Evolutionary conservation across 2,329 filamentous ascomycete species (phyloP), one percentile per base, ranked within the genome.

Genomic region (Apiospora sp.): DNA sequence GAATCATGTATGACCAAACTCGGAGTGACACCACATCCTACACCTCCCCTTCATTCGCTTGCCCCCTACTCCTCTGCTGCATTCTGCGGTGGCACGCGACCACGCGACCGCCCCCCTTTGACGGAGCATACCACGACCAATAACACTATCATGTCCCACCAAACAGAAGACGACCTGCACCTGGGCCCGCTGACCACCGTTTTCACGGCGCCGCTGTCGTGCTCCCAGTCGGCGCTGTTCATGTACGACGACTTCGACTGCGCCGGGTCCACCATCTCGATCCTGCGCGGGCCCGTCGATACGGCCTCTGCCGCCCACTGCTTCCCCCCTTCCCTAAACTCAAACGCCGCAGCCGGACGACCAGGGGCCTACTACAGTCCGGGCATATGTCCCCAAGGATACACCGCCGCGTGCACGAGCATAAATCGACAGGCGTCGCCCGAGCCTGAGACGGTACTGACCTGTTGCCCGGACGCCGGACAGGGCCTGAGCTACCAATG

Each of bases 171-270:
- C 27, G 4, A 6, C 51, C 27, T 46, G 41, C 27, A 68, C 12
- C n/a, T 68, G 41, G 67, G 67, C 10, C 41, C 67, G 4, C 64
- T 68, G 64, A 67, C 64, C 22, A 67, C 64, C 34, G 19, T 67
- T 2, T 67, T 67, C 64, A 67, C 16, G 8, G 64, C 64, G 14
- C 37, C 64, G 7, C 37, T 68, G 64, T 41, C 64, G 7, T 68
- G 64, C 8, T 68, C 64, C 37, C 37, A 24, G 64, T 41, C 37
- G 10, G 37, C 64, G 12, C 37, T 68, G 19, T 44, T 43, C 22
- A 44, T 68, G 37, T 16, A 27, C 19, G 43, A 68, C 37, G 24
- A 68, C 22, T 27, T 41, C 22, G 64, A 68, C 64, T 68, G 64
- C 64, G 64, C 37, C n/a, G 64, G 64, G 12, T 44, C 64, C 4